Evolutionary conservation across 208 protist species (phyloP).

Genomic region (Trypanosoma brucei): DNA sequence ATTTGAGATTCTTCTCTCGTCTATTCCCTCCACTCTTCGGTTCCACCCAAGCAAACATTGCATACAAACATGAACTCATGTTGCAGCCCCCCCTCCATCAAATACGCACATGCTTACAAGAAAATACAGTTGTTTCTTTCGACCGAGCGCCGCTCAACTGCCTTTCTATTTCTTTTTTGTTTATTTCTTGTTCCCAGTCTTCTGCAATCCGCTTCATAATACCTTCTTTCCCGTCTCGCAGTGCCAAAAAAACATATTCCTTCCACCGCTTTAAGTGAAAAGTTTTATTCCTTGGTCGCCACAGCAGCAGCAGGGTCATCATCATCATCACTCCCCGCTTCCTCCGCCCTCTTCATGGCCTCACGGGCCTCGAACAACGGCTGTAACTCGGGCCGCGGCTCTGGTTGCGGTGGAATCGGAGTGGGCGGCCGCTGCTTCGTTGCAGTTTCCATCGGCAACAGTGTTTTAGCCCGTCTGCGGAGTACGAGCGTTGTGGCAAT

Average conservation of each 20-base stretch:
- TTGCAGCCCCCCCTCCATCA: too few species aligned
- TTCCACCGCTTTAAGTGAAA: not conserved
- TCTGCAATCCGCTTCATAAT: not conserved
- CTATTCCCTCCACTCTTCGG: too few species aligned
- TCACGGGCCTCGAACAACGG: conserved; percentile 69
- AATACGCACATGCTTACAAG: too few species aligned
- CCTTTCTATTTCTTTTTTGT: not conserved
- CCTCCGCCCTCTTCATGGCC: conserved; percentile 43
- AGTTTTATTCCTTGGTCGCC: not conserved
- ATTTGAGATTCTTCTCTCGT: too few species aligned
- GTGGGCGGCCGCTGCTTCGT: conserved; percentile 73
- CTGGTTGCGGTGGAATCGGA: conserved; percentile 57
- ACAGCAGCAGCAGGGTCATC: not conserved
- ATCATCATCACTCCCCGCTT: conserved; percentile 35
- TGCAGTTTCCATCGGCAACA: conserved; percentile 55
- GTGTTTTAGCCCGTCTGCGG: conserved; percentile 28
- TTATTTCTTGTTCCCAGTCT: not conserved
- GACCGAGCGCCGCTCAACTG: too few species aligned
- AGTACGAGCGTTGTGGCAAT: conserved; percentile 35
- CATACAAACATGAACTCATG: too few species aligned
- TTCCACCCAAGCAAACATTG: too few species aligned
- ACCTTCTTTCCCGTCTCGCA: not conserved
- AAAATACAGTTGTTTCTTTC: too few species aligned
- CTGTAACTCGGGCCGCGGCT: conserved; percentile 77
- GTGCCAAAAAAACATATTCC: not conserved